phyloP scores from a whole-genome alignment of 805 yeast genomes.

The Cyberlindnera galapagoensis region DNA sequence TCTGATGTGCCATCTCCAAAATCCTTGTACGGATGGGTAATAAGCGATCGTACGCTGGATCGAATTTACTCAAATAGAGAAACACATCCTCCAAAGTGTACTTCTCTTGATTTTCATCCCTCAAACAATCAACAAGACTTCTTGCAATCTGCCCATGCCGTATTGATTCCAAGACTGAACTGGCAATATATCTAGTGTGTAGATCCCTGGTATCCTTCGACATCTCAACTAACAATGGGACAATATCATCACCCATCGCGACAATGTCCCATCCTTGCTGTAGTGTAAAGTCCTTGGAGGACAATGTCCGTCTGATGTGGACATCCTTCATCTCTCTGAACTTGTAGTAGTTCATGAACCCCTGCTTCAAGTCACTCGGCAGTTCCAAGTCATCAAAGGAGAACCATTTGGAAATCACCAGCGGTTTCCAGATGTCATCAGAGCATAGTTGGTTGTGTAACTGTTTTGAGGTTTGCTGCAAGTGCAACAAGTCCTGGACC shows the following conservation, averaged over 20 bases:
- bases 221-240: constrained; percentile 11
- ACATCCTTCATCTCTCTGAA: constrained; percentile 7
- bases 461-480: constrained; percentile 6
- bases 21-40: constrained; percentile 10
- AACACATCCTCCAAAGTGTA: constrained; percentile 10
- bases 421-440: constrained; percentile 13
- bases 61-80: constrained; percentile 9
- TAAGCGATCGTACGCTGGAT: constrained; percentile 17
- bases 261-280: constrained; percentile 8
- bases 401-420: constrained; percentile 13
- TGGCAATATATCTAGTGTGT: constrained; percentile 9
- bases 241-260: constrained; percentile 3
- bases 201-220: constrained; percentile 6
- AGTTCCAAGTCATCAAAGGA: constrained; percentile 6
- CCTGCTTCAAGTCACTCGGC: not conserved
- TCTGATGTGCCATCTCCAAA: constrained; percentile 1
- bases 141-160: constrained; percentile 3
- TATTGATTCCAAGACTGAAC: constrained; percentile 7
- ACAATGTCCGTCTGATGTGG: not conserved
- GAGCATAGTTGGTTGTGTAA: constrained; percentile 4
- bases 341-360: constrained; percentile 3
- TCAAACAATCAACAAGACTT: not conserved
- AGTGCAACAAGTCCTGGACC: constrained; percentile 9
- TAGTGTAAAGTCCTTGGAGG: constrained; percentile 4
- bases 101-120: not conserved